Evolutionary conservation across 768 basidiomycete species (phyloP).

Genomic region (Pleurotus citrinopileatus): DNA sequence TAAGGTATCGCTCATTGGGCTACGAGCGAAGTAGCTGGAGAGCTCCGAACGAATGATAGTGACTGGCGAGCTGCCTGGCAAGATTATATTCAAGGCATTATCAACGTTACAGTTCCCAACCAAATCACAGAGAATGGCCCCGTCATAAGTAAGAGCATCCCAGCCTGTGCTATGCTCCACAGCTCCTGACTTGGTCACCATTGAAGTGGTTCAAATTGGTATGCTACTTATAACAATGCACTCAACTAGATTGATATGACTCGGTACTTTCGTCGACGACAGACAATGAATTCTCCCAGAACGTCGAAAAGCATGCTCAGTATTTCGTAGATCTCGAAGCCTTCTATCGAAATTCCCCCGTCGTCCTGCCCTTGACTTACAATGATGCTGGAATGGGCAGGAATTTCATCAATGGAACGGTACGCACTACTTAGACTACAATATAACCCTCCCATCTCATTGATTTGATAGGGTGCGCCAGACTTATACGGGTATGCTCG

Average conservation of each 20-base stretch:
- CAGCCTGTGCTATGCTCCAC: background rate
- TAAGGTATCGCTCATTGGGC: slow-evolving; percentile 55
- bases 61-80: slow-evolving; percentile 73
- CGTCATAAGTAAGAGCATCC: slow-evolving; percentile 63
- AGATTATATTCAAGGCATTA: slow-evolving; percentile 69
- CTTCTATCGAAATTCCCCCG: slow-evolving; percentile 49
- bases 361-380: slow-evolving; percentile 74
- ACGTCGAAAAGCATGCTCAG: slow-evolving; percentile 36
- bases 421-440: slow-evolving; percentile 23
- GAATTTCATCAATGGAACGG: slow-evolving; percentile 73
- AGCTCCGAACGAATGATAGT: slow-evolving; percentile 70
- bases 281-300: slow-evolving; percentile 76
- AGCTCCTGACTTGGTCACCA: background rate
- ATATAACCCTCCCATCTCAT: background rate
- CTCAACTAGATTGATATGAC: background rate
- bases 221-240: background rate
- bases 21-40: slow-evolving; percentile 46
- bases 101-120: slow-evolving; percentile 54
- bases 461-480: slow-evolving; percentile 52
- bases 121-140: slow-evolving; percentile 75
- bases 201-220: slow-evolving; percentile 57
- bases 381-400: slow-evolving; percentile 59
- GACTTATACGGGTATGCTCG: slow-evolving; percentile 65
- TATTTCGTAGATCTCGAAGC: slow-evolving; percentile 65
- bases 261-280: background rate